Evolutionary conservation across 495 filamentous ascomycete species (phyloP), one percentile per base, ranked within the genome.

Genomic region (Xylaria cubensis): DNA sequence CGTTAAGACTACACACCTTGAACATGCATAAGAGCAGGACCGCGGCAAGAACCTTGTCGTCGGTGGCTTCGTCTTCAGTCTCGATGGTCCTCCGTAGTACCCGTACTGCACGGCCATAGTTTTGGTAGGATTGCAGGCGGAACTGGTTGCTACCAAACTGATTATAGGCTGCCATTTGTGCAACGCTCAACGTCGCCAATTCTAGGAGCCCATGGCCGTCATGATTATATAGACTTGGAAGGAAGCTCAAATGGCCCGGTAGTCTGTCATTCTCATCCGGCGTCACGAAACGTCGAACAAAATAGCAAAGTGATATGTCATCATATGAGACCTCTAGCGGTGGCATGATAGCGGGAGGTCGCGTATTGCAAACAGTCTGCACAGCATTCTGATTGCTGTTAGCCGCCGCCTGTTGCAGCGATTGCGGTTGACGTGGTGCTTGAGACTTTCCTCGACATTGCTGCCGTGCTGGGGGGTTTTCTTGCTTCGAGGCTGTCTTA

Each of bases 151-250:
- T 73, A 15, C 75, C 73, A 34, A 75, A 75, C n/a, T 75, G 69
- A 70, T 77, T 77, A 70, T 77, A 77, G 5, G 75, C 75, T 19
- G 73, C 75, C 75, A 73, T 74, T 59, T 77, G 75, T 8, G 75
- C 75, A 19, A 75, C 73, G 32, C 70, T 73, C 34, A 75, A 50
- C 24, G 73, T 74, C 19, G 75, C 72, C 19, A 34, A 34, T 29
- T 77, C 74, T 34, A 77, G 67, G 13, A 77, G 64, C 5, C 76
- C 76, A 29, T 71, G 26, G 51, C 67, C 64, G 56, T 68, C 41
- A 17, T 64, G 56, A 44, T 77, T 71, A 41, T 70, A 77, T 5
- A 77, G 64, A 44, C 53, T 65, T 4, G 76, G 74, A 29, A 77
- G 74, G 51, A 74, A 75, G 69, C 67, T 75, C 71, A 75, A 32